These are phyloP conservation scores for Macrocybe gigantea DNA, from an alignment of 768 basidiomycete genomes.

Conservation along the genomic window DNA sequence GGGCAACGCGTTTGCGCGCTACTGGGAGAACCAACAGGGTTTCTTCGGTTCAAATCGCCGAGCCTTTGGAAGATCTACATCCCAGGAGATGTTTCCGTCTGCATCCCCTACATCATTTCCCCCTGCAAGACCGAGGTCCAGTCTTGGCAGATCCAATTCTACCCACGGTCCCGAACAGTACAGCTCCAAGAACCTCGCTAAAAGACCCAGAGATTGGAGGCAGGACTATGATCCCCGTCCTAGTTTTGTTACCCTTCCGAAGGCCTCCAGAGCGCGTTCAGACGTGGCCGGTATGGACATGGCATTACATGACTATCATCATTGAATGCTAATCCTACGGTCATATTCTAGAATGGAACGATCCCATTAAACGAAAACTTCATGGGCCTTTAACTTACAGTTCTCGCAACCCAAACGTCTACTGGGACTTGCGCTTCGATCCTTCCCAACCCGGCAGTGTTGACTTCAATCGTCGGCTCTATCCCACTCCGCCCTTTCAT, in stretches of 20 bases:
- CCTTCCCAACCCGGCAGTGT: neutral
- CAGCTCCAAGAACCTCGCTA: slow-evolving; percentile 27
- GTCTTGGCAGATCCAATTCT: neutral
- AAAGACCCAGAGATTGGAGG: slow-evolving; percentile 38
- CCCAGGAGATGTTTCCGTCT: too few species aligned
- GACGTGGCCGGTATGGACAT: slow-evolving; percentile 26
- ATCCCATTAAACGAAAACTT: slow-evolving; percentile 22
- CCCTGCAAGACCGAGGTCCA: neutral
- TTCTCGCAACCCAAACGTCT: slow-evolving; percentile 28
- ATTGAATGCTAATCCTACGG: neutral
- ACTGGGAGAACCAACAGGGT: too few species aligned
- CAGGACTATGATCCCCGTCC: slow-evolving; percentile 27
- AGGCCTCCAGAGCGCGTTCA: slow-evolving; percentile 19
- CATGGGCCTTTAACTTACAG: slow-evolving; percentile 24
- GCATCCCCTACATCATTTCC: slow-evolving; percentile 11
- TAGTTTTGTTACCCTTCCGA: slow-evolving; percentile 9
- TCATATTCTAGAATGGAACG: slow-evolving; percentile 19
- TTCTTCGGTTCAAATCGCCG: too few species aligned
- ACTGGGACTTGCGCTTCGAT: slow-evolving; percentile 43
- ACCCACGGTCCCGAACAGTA: slow-evolving; percentile 16
- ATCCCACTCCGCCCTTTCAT: slow-evolving; percentile 44
- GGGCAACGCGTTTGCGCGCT: too few species aligned
- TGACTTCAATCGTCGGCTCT: slow-evolving; percentile 25
- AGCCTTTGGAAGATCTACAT: too few species aligned
- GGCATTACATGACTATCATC: neutral